phyloP scores from a whole-genome alignment of 345 rosid species.

The Crucihimalaya himalaica region DNA sequence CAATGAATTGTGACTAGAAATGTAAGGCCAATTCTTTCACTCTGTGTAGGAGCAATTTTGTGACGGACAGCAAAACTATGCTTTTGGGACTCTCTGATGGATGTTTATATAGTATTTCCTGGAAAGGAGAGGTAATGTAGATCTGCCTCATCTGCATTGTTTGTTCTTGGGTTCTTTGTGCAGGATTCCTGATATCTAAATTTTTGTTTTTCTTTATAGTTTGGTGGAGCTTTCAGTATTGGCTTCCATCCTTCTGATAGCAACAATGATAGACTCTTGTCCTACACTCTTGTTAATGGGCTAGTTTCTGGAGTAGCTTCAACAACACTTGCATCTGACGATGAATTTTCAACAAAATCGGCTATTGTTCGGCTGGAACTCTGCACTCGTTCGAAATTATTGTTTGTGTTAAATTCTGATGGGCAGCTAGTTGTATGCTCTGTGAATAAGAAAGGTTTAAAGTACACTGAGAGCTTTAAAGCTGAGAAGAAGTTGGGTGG shows the following conservation, averaged over 20 bases:
- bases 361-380: slow-evolving; percentile 71
- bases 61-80: slow-evolving; percentile 72
- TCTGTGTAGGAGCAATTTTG: slow-evolving; percentile 81
- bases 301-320: slow-evolving; percentile 48
- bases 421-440: slow-evolving; percentile 78
- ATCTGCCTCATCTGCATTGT: slow-evolving; percentile 14
- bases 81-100: slow-evolving; percentile 90
- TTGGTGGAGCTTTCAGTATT: slow-evolving; percentile 75
- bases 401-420: slow-evolving; percentile 71
- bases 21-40: slow-evolving; percentile 18
- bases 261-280: slow-evolving; percentile 41
- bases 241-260: slow-evolving; percentile 41
- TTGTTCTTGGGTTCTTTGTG: neutral
- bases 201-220: slow-evolving; percentile 47
- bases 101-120: slow-evolving; percentile 74
- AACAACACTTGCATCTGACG: slow-evolving; percentile 40
- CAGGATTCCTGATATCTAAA: neutral
- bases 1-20: neutral
- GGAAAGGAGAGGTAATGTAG: slow-evolving; percentile 94
- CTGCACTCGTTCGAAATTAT: slow-evolving; percentile 66
- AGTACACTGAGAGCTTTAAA: slow-evolving; percentile 67
- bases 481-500: slow-evolving; percentile 66
- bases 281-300: slow-evolving; percentile 57
- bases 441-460: slow-evolving; percentile 83
- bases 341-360: slow-evolving; percentile 42